These are phyloP conservation scores for Backusella morwellensis DNA, from an alignment of 192 early-diverging fungal species.

Conservation along the genomic window DNA sequence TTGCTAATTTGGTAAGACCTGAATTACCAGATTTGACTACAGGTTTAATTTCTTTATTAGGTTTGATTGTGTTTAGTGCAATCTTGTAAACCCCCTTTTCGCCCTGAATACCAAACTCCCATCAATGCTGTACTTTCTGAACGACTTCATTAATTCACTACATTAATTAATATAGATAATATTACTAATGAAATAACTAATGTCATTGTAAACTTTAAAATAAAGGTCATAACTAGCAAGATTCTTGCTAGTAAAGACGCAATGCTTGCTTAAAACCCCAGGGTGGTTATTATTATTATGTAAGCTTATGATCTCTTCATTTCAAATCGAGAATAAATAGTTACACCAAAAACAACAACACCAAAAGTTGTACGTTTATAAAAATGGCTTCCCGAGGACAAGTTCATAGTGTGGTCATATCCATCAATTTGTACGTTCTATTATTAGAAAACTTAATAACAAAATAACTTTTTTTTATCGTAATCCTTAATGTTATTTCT, in stretches of 20 bases:
- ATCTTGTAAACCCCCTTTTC: constrained; percentile 34
- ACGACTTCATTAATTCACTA: not conserved
- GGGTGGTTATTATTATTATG: constrained; percentile 37
- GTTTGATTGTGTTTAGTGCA: constrained; percentile 29
- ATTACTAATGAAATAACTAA: not conserved
- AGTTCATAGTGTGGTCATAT: constrained; percentile 26
- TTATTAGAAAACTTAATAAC: not conserved
- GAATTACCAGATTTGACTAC: constrained; percentile 38
- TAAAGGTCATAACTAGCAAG: not conserved
- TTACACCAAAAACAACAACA: not conserved
- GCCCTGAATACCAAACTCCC: constrained; percentile 28
- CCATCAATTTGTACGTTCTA: constrained; percentile 11
- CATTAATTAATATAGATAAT: not conserved
- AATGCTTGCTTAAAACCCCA: constrained; percentile 28
- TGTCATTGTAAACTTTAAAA: not conserved
- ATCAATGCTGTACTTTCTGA: not conserved
- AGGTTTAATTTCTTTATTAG: constrained; percentile 32
- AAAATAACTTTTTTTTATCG: not conserved
- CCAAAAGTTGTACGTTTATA: constrained; percentile 28
- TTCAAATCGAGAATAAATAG: not conserved
- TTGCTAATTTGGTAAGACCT: constrained; percentile 39
- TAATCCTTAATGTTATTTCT: not conserved
- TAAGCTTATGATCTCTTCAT: not conserved
- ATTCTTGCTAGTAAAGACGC: constrained; percentile 6
- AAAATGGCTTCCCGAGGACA: constrained; percentile 25